phyloP scores from a whole-genome alignment of 768 basidiomycete species.

The Suillus clintonianus region DNA sequence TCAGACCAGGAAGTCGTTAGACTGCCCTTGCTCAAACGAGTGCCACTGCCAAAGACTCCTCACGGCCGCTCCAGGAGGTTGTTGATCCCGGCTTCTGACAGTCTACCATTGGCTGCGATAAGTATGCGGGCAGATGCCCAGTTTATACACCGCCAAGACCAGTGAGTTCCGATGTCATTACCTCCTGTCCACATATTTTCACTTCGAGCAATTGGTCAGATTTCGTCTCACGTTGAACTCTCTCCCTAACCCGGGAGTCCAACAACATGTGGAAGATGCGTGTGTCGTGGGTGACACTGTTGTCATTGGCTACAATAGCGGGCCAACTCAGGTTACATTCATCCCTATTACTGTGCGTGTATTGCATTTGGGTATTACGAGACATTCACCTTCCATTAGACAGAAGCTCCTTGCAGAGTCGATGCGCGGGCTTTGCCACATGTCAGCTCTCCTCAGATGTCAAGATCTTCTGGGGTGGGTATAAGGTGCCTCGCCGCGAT shows the following conservation, averaged over 20 bases:
- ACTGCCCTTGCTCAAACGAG: conserved; percentile 19
- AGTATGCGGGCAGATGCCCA: conserved; percentile 50
- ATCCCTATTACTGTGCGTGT: conserved; percentile 35
- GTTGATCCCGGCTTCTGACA: conserved; percentile 24
- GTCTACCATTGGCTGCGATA: conserved; percentile 42
- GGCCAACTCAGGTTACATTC: conserved; percentile 44
- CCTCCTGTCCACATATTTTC: conserved; percentile 14
- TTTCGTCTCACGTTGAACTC: conserved; percentile 39
- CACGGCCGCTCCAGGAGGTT: conserved; percentile 35
- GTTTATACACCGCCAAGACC: conserved; percentile 38
- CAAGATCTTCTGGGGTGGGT: conserved; percentile 29
- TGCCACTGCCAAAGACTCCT: conserved; percentile 33
- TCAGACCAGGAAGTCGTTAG: neutral
- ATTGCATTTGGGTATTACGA: conserved; percentile 25
- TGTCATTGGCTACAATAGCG: conserved; percentile 45
- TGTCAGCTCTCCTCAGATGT: conserved; percentile 24
- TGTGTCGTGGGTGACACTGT: conserved; percentile 42
- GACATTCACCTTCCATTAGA: conserved; percentile 24
- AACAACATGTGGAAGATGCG: conserved; percentile 49
- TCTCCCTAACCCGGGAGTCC: conserved; percentile 36
- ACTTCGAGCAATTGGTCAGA: conserved; percentile 19
- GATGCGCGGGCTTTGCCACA: conserved; percentile 36
- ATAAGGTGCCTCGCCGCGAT: conserved; percentile 47
- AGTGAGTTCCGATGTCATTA: conserved; percentile 21
- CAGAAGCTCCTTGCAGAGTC: conserved; percentile 31